Conservation (phyloP, 495 filamentous ascomycete genomes). For the Chlorociboria aeruginascens region DNA sequence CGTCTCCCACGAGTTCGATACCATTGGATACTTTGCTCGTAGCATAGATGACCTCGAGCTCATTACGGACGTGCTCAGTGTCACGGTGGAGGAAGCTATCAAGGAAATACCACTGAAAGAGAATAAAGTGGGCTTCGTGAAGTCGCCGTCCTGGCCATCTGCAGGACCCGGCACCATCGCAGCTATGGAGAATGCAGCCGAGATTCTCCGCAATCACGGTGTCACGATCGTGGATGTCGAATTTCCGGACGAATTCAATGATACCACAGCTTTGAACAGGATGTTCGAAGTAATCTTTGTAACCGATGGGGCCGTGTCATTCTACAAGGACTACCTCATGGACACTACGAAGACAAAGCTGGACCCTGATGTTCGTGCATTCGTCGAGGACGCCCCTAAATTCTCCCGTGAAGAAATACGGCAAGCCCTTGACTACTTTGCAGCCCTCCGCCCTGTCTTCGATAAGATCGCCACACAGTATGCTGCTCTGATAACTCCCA, state of each 20-base stretch:
- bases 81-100: slow-evolving; percentile 31
- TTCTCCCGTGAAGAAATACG: no score
- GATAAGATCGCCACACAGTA: slow-evolving; percentile 35
- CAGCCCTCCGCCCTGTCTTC: slow-evolving; percentile 31
- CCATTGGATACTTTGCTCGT: slow-evolving; percentile 38
- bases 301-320: no score
- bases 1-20: slow-evolving; percentile 38
- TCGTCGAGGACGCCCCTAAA: slow-evolving; percentile 31
- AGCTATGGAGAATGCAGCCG: slow-evolving; percentile 29
- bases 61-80: slow-evolving; percentile 31
- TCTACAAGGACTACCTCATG: no score
- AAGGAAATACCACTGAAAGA: slow-evolving; percentile 23
- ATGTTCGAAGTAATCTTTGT: no score
- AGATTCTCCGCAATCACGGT: slow-evolving; percentile 28
- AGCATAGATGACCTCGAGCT: slow-evolving; percentile 37
- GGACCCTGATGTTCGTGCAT: slow-evolving; percentile 21
- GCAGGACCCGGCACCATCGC: slow-evolving; percentile 33
- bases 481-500: slow-evolving; percentile 35
- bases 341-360: slow-evolving; percentile 31
- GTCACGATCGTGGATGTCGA: slow-evolving; percentile 35
- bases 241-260: slow-evolving; percentile 33
- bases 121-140: slow-evolving; percentile 34
- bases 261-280: no score
- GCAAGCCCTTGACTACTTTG: slow-evolving; percentile 32
- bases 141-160: slow-evolving; percentile 33